Conservation (phyloP, 345 rosid genomes). For the Reutealis trisperma region DNA sequence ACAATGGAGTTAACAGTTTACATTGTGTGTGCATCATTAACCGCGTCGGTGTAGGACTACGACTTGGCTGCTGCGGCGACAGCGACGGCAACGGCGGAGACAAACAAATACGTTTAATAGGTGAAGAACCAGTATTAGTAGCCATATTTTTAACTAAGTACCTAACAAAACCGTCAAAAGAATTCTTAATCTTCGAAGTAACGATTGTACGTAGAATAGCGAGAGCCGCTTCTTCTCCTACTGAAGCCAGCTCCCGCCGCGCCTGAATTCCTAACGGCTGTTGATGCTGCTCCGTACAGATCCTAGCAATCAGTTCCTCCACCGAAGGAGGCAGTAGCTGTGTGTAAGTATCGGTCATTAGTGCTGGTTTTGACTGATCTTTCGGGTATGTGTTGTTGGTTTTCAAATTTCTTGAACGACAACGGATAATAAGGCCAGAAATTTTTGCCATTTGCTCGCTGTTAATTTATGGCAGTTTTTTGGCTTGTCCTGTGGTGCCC, state of each 20-base stretch:
- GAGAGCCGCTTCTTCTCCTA: constrained; percentile 40
- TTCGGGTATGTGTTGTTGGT: too few relatives aligned
- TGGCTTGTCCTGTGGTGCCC: too few relatives aligned
- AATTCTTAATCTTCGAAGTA: neutral
- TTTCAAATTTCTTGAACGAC: too few relatives aligned
- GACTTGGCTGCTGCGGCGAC: neutral
- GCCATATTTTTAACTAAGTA: neutral
- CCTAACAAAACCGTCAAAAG: neutral
- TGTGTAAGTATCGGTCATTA: neutral
- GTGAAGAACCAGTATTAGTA: neutral
- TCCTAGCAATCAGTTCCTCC: constrained; percentile 38
- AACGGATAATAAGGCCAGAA: too few relatives aligned
- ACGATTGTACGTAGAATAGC: neutral
- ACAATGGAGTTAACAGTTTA: neutral
- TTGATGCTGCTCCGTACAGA: constrained; percentile 36
- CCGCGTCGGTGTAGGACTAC: constrained; percentile 2
- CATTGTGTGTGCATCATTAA: neutral
- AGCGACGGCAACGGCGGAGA: neutral
- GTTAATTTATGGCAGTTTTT: too few relatives aligned
- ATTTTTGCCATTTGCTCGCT: too few relatives aligned
- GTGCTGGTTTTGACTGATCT: too few relatives aligned
- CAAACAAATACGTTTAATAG: neutral
- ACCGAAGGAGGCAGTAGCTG: constrained; percentile 23
- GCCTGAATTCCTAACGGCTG: constrained; percentile 27
- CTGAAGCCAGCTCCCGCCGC: constrained; percentile 32